These are phyloP conservation scores for Aphanomyces euteiches DNA, from an alignment of 352 stramenopile species.

Conservation along the genomic window DNA sequence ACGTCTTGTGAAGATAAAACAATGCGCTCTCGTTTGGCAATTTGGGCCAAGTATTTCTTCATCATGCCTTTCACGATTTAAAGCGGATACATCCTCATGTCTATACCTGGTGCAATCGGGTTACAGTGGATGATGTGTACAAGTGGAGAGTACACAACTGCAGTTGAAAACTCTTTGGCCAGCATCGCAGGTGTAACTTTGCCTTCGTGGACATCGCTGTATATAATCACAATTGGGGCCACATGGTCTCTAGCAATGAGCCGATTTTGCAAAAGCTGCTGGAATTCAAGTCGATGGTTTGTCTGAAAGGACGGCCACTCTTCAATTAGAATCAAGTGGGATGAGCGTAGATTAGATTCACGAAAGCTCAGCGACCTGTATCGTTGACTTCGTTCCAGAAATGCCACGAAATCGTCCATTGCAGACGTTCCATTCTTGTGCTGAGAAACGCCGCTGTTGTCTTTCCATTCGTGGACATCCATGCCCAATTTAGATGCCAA, in stretches of 20 bases:
- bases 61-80: slow-evolving; percentile 31
- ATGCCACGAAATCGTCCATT: slow-evolving; percentile 73
- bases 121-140: slow-evolving; percentile 78
- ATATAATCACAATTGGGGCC: slow-evolving; percentile 66
- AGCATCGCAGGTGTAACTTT: slow-evolving; percentile 70
- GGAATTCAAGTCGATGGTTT: slow-evolving; percentile 22
- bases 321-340: slow-evolving; percentile 67
- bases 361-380: slow-evolving; percentile 57
- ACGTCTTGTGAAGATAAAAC: slow-evolving; percentile 38
- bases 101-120: slow-evolving; percentile 59
- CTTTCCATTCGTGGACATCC: slow-evolving; percentile 61
- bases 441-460: slow-evolving; percentile 55
- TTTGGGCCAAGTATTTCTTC: slow-evolving; percentile 59
- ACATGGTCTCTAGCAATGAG: slow-evolving; percentile 20
- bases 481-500: slow-evolving; percentile 50
- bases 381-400: slow-evolving; percentile 62
- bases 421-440: slow-evolving; percentile 35
- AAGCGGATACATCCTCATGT: not conserved
- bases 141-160: slow-evolving; percentile 63
- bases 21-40: slow-evolving; percentile 42
- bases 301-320: slow-evolving; percentile 47
- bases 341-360: not conserved
- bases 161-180: slow-evolving; percentile 54
- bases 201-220: slow-evolving; percentile 71
- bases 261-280: slow-evolving; percentile 8